These are phyloP conservation scores for Fusarium nisikadoi DNA, from an alignment of 2,329 filamentous ascomycete genomes.

Conservation along the genomic window DNA sequence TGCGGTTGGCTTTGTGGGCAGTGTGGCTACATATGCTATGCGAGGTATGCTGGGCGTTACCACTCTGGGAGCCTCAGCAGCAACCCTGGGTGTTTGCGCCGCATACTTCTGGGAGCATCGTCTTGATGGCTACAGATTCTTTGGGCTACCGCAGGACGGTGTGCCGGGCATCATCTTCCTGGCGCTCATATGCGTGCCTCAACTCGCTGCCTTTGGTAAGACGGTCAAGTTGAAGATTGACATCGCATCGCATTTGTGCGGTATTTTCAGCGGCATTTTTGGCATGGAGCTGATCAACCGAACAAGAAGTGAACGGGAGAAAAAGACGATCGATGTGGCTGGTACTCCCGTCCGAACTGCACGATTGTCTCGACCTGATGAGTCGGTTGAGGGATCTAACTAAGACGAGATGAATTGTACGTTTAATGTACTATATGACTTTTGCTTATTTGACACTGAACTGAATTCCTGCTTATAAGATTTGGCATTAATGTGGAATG, in stretches of 20 bases:
- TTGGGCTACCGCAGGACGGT: slow-evolving; percentile 67
- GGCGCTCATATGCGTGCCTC: slow-evolving; percentile 60
- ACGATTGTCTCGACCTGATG: background rate
- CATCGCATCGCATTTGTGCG: slow-evolving; percentile 63
- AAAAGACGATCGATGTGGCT: slow-evolving; percentile 32
- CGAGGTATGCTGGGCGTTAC: slow-evolving; percentile 58
- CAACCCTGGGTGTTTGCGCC: slow-evolving; percentile 68
- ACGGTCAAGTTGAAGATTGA: slow-evolving; percentile 57
- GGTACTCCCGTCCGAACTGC: background rate
- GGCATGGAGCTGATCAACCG: slow-evolving; percentile 52
- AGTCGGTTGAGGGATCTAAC: background rate
- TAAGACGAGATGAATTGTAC: slow-evolving; percentile 7
- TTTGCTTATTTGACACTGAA: slow-evolving; percentile 21
- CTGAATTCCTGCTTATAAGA: slow-evolving; percentile 21
- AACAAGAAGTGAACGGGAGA: slow-evolving; percentile 22
- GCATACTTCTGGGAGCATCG: slow-evolving; percentile 71
- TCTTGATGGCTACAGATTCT: slow-evolving; percentile 65
- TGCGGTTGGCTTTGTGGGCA: slow-evolving; percentile 67
- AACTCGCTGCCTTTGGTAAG: slow-evolving; percentile 60
- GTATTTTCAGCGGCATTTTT: slow-evolving; percentile 59
- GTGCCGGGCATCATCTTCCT: slow-evolving; percentile 66
- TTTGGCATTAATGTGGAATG: background rate
- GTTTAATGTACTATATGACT: slow-evolving; percentile 30
- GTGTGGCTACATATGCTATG: slow-evolving; percentile 62
- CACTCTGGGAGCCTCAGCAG: slow-evolving; percentile 74